These are phyloP conservation scores for Microdochium trichocladiopsis DNA, from an alignment of 2,329 filamentous ascomycete genomes.

Conservation along the genomic window DNA sequence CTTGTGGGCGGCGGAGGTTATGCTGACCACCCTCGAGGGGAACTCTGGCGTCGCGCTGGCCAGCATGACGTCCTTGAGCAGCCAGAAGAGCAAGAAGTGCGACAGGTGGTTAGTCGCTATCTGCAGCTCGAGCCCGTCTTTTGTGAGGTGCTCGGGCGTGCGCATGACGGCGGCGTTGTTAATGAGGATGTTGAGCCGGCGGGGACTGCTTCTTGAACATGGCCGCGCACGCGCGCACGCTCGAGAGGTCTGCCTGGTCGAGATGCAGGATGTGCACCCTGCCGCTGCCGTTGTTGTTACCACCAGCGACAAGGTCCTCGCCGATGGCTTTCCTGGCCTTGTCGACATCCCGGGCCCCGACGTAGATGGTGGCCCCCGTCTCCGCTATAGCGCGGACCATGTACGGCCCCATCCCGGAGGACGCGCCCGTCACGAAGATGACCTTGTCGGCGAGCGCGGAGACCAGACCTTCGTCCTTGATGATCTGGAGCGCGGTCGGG, in stretches of 20 bases:
- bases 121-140: constrained; percentile 43
- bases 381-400: constrained; percentile 30
- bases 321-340: constrained; percentile 21
- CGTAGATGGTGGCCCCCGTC: constrained; percentile 35
- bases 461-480: constrained; percentile 23
- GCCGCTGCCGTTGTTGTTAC: too few relatives aligned
- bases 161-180: constrained; percentile 39
- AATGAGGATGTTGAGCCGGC: constrained; percentile 24
- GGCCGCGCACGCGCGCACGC: constrained; percentile 18
- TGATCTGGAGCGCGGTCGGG: constrained; percentile 26
- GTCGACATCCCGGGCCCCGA: constrained; percentile 32
- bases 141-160: constrained; percentile 22
- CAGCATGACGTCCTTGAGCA: constrained; percentile 36
- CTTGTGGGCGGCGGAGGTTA: constrained; percentile 35
- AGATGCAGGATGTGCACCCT: constrained; percentile 24
- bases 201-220: constrained; percentile 8
- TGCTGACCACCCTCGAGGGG: constrained; percentile 35
- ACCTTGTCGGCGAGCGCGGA: constrained; percentile 26
- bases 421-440: constrained; percentile 31
- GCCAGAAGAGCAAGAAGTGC: constrained; percentile 46
- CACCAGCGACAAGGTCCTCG: constrained; percentile 1
- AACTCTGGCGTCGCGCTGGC: constrained; percentile 29
- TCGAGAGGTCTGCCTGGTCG: constrained; percentile 21
- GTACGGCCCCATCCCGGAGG: constrained; percentile 32
- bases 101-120: constrained; percentile 46